Conservation (phyloP, 805 yeast genomes). For the Lipomyces lipofer region DNA sequence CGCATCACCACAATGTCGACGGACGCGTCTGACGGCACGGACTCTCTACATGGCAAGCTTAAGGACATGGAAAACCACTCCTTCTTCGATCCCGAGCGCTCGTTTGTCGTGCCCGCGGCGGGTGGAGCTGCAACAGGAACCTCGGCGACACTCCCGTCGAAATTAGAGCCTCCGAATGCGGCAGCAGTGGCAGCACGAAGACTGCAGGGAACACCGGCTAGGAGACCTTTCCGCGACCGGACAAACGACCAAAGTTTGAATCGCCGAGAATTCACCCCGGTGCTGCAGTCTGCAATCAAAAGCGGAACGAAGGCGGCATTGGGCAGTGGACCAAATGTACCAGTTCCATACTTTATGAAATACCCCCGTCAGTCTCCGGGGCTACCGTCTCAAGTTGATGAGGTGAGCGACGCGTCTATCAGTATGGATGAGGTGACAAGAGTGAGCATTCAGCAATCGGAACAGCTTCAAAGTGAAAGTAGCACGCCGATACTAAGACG, state of each 20-base stretch:
- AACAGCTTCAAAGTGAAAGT: slow-evolving; percentile 1
- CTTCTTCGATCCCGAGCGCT: not conserved
- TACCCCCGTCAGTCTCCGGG: slow-evolving; percentile 26
- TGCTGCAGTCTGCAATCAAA: slow-evolving; percentile 23
- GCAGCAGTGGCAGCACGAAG: not conserved
- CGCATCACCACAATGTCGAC: slow-evolving; percentile 1
- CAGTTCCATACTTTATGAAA: no score
- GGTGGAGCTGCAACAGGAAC: not conserved
- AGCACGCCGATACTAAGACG: slow-evolving; percentile 19
- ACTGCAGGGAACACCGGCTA: slow-evolving; percentile 2
- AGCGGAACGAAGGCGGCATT: not conserved
- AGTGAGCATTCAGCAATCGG: slow-evolving; percentile 11
- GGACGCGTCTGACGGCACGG: not conserved
- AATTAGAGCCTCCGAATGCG: no score
- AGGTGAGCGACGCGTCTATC: slow-evolving; percentile 7
- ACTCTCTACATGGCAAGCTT: slow-evolving; percentile 2
- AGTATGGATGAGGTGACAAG: slow-evolving; percentile 28
- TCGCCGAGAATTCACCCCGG: slow-evolving; percentile 27
- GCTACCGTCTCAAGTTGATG: slow-evolving; percentile 14
- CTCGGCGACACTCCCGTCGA: not conserved
- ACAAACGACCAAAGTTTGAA: slow-evolving; percentile 1
- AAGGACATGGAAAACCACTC: slow-evolving; percentile 4
- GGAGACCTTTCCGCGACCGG: slow-evolving; percentile 2
- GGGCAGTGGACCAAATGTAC: no score
- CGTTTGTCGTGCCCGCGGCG: not conserved